These are phyloP conservation scores for Capsicum chinense DNA, from an alignment of 257 asterid genomes.

Conservation along the genomic window DNA sequence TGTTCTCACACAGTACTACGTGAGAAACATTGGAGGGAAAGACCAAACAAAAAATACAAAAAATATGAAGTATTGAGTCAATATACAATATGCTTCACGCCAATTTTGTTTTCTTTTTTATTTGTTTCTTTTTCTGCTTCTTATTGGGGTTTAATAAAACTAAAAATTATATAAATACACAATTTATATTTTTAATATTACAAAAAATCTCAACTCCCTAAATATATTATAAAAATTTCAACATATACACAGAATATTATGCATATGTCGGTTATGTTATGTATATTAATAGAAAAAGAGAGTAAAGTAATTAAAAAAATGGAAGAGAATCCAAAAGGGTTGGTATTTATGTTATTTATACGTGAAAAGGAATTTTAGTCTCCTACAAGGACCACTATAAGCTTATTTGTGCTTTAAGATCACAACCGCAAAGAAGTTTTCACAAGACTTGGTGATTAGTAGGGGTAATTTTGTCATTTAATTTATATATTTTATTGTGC, in stretches of 20 bases:
- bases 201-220: too few species aligned
- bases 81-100: background rate
- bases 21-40: conserved; percentile 28
- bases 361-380: background rate
- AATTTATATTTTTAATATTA: too few species aligned
- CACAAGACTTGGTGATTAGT: background rate
- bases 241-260: too few species aligned
- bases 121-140: conserved; percentile 15
- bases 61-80: background rate
- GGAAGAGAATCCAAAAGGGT: too few species aligned
- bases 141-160: background rate
- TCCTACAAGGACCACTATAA: background rate
- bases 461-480: background rate
- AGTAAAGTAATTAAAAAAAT: too few species aligned
- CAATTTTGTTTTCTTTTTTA: background rate
- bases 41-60: background rate
- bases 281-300: too few species aligned
- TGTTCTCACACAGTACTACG: background rate
- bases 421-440: background rate
- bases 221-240: too few species aligned
- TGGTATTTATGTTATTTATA: too few species aligned
- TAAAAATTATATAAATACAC: too few species aligned
- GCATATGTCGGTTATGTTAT: too few species aligned
- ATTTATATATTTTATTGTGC: background rate
- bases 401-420: background rate